phyloP scores from a whole-genome alignment of 108 stramenopile species.

The Nannochloropsis oceanica region DNA sequence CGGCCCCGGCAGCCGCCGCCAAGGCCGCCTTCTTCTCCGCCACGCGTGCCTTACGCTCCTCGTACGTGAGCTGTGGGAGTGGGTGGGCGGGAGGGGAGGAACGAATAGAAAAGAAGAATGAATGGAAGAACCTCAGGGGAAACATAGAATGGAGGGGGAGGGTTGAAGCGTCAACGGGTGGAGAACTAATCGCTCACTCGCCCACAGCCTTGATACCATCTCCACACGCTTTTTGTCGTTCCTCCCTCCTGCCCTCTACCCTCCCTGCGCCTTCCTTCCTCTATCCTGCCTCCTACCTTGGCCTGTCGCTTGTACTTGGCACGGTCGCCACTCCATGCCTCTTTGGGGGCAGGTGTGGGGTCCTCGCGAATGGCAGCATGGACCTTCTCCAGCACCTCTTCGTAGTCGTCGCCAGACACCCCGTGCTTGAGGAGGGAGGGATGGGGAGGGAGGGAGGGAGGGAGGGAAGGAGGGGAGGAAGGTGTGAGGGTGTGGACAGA shows the following conservation, averaged over 20 bases:
- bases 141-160: neutral
- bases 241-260: neutral
- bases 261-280: neutral
- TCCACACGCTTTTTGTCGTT: neutral
- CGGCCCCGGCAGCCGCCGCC: constrained; percentile 46
- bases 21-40: constrained; percentile 89
- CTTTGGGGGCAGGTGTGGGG: constrained; percentile 65
- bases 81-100: neutral
- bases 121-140: neutral
- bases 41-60: constrained; percentile 77
- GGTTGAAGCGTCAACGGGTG: neutral
- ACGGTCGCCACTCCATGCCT: constrained; percentile 52
- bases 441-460: neutral
- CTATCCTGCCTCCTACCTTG: neutral
- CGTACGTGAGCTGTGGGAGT: constrained; percentile 59
- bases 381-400: constrained; percentile 46
- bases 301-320: constrained; percentile 80
- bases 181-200: no score
- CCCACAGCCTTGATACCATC: neutral
- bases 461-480: no score
- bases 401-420: constrained; percentile 8
- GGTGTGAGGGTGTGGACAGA: no score
- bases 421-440: neutral
- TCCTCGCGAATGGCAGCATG: constrained; percentile 95
- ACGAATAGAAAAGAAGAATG: neutral